Evolutionary conservation across 768 basidiomycete genomes (phyloP), one percentile per base, ranked within the genome.

Genomic region (Trametes punicea): DNA sequence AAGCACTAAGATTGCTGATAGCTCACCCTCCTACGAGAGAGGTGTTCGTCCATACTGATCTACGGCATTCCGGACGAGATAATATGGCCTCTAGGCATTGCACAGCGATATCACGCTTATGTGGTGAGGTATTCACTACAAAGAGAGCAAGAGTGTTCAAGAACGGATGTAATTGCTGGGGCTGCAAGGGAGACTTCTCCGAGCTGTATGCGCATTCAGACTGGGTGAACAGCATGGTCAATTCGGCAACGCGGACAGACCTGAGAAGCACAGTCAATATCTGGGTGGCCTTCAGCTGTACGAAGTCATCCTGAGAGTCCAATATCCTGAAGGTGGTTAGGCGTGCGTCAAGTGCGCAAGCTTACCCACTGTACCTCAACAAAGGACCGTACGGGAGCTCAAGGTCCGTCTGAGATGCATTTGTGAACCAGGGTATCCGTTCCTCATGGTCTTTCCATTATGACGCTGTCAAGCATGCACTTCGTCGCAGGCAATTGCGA

Each of bases 231-330:
- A 20, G 4, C 4, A 9, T 15, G 10, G 7, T 6, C 25, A 20
- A 16, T 15, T 2, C 2, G 85, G 81, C n/a, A 41, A n/a, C 18
- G 16, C 59, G 55, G 23, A 68, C 75, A 26, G 40, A 87, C 87
- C 88, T 85, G 33, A 96, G 80, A 21, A 98, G 79, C 30, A 95
- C 79, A 1, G 94, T 93, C 41, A 97, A 75, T 60, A 98, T 88
- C 66, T 96, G 90, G 0, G 88, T 80, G 10, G 88, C 79, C 67
- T 95, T 97, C 55, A 98, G 78, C 65, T 95, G 92, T n/a, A 92
- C 86, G 62, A 97, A 98, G 68, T 98, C 95, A 69, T 98, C 97
- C 62, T 86, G 87, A 11, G 87, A 82, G 34, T 90, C 87, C 44
- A 97, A 74, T 30, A 86, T 83, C 64, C 92, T 96, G 39, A 29